Evolutionary conservation across 371 early-diverging fungal species (phyloP).

Genomic region (Mucor indicus): DNA sequence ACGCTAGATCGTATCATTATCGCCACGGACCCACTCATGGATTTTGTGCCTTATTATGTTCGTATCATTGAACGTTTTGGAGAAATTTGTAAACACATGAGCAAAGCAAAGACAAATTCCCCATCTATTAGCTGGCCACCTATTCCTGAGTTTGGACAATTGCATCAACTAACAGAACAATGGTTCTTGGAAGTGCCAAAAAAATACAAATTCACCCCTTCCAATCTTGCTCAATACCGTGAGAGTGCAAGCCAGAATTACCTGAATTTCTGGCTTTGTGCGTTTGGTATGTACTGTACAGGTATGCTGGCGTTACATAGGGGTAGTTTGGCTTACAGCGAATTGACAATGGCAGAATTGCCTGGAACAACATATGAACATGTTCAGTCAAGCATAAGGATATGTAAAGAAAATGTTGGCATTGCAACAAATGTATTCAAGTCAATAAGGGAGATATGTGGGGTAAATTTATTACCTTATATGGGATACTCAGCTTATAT

Average conservation of each 20-base stretch:
- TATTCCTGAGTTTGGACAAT: conserved; percentile 38
- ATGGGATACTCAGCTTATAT: conserved; percentile 48
- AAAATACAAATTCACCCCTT: conserved; percentile 22
- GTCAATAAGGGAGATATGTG: conserved; percentile 30
- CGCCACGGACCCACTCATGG: conserved; percentile 31
- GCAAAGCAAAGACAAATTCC: conserved; percentile 34
- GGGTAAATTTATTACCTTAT: conserved; percentile 37
- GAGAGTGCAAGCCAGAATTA: conserved; percentile 32
- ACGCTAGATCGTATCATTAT: conserved; percentile 24
- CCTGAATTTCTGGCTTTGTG: conserved; percentile 35
- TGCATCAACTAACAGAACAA: conserved; percentile 33
- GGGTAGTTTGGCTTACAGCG: conserved; percentile 41
- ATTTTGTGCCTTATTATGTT: conserved; percentile 25
- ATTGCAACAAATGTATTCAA: conserved; percentile 34
- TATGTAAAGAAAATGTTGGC: conserved; percentile 32
- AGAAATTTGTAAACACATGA: conserved; percentile 48
- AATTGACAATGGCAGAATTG: conserved; percentile 16
- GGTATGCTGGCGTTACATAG: conserved; percentile 35
- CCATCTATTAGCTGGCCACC: conserved; percentile 45
- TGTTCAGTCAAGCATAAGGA: conserved; percentile 23
- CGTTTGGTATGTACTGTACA: conserved; percentile 37
- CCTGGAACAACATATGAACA: conserved; percentile 13
- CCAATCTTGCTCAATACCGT: conserved; percentile 18
- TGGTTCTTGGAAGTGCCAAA: conserved; percentile 35
- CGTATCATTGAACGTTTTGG: conserved; percentile 38